Conservation (phyloP, 1,284 basidiomycete species). For the Marasmius sp. region DNA sequence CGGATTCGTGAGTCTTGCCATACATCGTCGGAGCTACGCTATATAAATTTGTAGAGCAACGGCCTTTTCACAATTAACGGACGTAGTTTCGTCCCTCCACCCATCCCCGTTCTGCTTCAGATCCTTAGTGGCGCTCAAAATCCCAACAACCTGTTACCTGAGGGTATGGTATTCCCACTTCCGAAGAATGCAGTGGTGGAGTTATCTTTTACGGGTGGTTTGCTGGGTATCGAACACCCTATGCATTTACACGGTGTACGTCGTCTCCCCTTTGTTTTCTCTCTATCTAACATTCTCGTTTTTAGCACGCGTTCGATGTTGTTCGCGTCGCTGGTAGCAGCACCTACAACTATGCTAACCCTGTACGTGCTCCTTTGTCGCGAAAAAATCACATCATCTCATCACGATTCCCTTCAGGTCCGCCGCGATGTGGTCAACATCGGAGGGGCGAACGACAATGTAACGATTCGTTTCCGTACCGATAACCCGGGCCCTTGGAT, state of each 20-base stretch:
- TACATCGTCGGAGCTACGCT: constrained; percentile 25
- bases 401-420: background rate
- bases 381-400: background rate
- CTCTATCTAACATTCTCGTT: background rate
- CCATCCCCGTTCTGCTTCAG: constrained; percentile 20
- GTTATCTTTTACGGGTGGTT: constrained; percentile 3
- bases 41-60: constrained; percentile 16
- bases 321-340: constrained; percentile 27
- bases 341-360: constrained; percentile 38
- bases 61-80: constrained; percentile 13
- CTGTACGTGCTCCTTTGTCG: constrained; percentile 30
- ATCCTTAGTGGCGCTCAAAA: constrained; percentile 32
- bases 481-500: constrained; percentile 43
- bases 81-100: constrained; percentile 6
- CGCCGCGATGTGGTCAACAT: constrained; percentile 31
- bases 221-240: constrained; percentile 26
- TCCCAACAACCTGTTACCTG: constrained; percentile 23
- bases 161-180: constrained; percentile 24
- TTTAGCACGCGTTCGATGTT: constrained; percentile 35
- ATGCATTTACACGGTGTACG: constrained; percentile 27
- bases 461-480: constrained; percentile 33
- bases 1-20: background rate
- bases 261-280: background rate
- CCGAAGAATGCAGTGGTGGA: constrained; percentile 34
- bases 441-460: constrained; percentile 25